These are phyloP conservation scores for Quercus glauca DNA, from an alignment of 306 rosid species.

Conservation along the genomic window DNA sequence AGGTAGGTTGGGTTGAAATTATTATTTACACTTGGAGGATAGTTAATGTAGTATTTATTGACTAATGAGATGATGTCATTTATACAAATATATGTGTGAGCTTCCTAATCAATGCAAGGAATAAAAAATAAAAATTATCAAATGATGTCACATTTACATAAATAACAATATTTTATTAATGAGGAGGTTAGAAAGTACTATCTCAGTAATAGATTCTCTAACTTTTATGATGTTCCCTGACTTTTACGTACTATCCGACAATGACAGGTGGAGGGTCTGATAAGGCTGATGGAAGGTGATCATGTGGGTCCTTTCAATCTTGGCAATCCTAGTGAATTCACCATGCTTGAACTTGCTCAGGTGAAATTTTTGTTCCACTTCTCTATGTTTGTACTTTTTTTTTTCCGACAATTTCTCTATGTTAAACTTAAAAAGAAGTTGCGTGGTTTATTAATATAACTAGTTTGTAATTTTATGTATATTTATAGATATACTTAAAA, in stretches of 20 bases:
- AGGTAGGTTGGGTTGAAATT: not conserved
- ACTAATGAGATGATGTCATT: too few species aligned
- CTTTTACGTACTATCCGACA: not conserved
- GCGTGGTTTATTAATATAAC: too few species aligned
- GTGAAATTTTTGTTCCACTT: slow-evolving; percentile 23
- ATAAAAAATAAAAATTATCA: too few species aligned
- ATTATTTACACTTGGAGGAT: too few species aligned
- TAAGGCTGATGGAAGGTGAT: slow-evolving; percentile 86
- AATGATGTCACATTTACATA: too few species aligned
- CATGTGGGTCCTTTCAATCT: slow-evolving; percentile 98
- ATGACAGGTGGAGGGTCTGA: slow-evolving; percentile 79
- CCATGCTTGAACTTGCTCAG: slow-evolving; percentile 98
- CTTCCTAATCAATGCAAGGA: accelerated
- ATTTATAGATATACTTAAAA: too few species aligned
- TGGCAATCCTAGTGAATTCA: slow-evolving; percentile 98
- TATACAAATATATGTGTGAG: too few species aligned
- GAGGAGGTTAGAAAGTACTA: accelerated
- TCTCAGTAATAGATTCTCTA: too few species aligned
- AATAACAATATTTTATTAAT: too few species aligned
- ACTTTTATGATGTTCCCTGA: not conserved
- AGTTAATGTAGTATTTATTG: accelerated
- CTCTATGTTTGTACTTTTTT: not conserved
- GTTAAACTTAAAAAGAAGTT: not conserved
- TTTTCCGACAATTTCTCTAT: not conserved
- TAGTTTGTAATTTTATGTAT: too few species aligned